These are phyloP conservation scores for Penicillium sp. DNA, from an alignment of 2,329 filamentous ascomycete genomes.

Conservation along the genomic window DNA sequence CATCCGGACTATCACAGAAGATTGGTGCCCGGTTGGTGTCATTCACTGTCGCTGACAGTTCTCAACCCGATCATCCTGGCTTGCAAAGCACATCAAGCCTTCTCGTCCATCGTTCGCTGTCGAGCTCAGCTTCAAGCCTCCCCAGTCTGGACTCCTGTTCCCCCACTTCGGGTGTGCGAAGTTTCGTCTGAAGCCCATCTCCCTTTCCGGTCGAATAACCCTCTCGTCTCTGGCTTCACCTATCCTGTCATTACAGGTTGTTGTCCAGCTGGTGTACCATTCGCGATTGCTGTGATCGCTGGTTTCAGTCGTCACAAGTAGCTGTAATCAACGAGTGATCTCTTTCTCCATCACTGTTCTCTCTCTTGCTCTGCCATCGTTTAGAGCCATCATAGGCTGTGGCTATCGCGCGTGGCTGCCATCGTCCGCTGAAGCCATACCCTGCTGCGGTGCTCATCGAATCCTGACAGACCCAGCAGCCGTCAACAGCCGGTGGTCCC, in stretches of 20 bases:
- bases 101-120: no score
- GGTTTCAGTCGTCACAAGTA: background rate
- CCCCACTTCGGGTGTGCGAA: no score
- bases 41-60: background rate
- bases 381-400: background rate
- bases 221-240: background rate
- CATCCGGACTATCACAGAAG: background rate
- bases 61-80: no score
- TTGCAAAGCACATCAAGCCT: no score
- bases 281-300: background rate
- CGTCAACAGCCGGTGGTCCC: background rate
- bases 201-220: no score
- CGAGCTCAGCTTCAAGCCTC: no score
- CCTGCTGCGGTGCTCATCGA: background rate
- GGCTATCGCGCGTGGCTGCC: background rate
- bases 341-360: background rate
- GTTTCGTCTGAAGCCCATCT: no score
- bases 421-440: background rate
- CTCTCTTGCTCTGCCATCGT: background rate
- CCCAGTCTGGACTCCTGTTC: no score
- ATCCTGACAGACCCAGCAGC: background rate
- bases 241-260: background rate
- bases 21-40: background rate
- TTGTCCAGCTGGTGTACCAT: background rate
- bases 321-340: background rate